Evolutionary conservation across 2,329 filamentous ascomycete genomes (phyloP), one percentile per base, ranked within the genome.

Genomic region (Simplicillium aogashimaense): DNA sequence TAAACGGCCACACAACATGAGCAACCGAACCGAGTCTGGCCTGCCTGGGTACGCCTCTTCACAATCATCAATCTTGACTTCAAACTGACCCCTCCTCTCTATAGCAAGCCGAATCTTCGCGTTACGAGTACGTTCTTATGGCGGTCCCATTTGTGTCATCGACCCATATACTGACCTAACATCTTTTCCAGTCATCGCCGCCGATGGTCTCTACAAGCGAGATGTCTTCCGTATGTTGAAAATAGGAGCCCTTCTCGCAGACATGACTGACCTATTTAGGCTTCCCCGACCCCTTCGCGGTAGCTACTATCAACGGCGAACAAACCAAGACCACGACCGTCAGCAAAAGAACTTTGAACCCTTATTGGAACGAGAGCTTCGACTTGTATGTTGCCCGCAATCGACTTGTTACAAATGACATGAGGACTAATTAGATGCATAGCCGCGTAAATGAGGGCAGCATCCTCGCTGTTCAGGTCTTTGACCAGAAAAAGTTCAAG

Each of bases 401-500:
- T 45, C 38, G 42, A 37, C 37, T 35, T 5, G 9, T n/a, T 4
- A 33, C 16, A 31, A 29, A 14, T 39, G 34, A 32, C 7, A 18
- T 14, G 30, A 41, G 40, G 18, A 45, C 42, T 38, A 35, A 41
- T 42, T 7, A 11, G n/a, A 28, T 38, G 31, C 37, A 43, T 59
- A 97, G 92, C 70, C 78, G 77, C 59, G 90, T 87, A 45, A 92
- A 83, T 45, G 92, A 98, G 60, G 90, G 95, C 56, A 94, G 89
- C 61, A 95, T 98, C 56, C 74, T 98, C 36, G 92, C 92, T 7
- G 89, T 98, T 36, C 92, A 98, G 60, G 95, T 98, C 41, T 98
- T 98, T 59, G 92, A 98, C 64, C 92, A 98, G 66, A 95, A 95
- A 72, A 98, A 98, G 69, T 98, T 98, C 70, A 98, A 98, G 74